Percentiles rank a stretch among this genome's conserved stretches.
Evolutionary conservation across 1,284 basidiomycete species (phyloP).

Genomic region (Cutaneotrichosporon cutaneum): DNA sequence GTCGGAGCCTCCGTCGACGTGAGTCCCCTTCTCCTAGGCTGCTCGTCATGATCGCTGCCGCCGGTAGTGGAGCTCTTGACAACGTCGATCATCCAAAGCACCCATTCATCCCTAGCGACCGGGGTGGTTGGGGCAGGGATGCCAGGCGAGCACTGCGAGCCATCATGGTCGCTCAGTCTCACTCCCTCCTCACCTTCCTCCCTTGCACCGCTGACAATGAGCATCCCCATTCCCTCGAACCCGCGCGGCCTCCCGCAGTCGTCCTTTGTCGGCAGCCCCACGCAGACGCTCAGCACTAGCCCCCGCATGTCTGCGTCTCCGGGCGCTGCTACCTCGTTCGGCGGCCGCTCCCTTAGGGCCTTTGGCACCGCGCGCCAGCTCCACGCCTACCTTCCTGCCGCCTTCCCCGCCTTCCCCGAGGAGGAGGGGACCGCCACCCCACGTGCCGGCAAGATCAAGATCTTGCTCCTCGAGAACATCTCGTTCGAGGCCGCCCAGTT

Average conservation of each 20-base stretch:
- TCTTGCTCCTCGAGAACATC: slow-evolving; percentile 94
- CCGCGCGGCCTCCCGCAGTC: slow-evolving; percentile 43
- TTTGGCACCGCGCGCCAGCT: slow-evolving; percentile 40
- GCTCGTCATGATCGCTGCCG: neutral
- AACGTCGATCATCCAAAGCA: neutral
- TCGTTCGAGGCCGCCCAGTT: slow-evolving; percentile 81
- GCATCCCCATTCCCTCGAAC: slow-evolving; percentile 53
- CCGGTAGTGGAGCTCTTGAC: neutral
- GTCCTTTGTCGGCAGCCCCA: slow-evolving; percentile 32
- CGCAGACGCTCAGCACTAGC: slow-evolving; percentile 21
- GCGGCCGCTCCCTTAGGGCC: slow-evolving; percentile 10
- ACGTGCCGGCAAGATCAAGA: slow-evolving; percentile 42
- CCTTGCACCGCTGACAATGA: slow-evolving; percentile 17
- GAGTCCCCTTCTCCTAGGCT: slow-evolving; percentile 19
- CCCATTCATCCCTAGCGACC: neutral
- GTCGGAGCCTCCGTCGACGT: slow-evolving; percentile 44
- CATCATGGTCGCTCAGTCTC: neutral
- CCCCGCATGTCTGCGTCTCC: slow-evolving; percentile 32
- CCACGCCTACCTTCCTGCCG: slow-evolving; percentile 50
- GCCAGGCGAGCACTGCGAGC: neutral
- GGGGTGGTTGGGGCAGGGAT: neutral
- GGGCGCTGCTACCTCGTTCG: slow-evolving; percentile 22
- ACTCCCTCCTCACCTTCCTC: neutral
- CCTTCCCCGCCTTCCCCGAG: slow-evolving; percentile 40
- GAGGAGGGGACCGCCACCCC: slow-evolving; percentile 29